Evolutionary conservation across 805 yeast genomes (phyloP).

Genomic region (Priceomyces haplophilus): DNA sequence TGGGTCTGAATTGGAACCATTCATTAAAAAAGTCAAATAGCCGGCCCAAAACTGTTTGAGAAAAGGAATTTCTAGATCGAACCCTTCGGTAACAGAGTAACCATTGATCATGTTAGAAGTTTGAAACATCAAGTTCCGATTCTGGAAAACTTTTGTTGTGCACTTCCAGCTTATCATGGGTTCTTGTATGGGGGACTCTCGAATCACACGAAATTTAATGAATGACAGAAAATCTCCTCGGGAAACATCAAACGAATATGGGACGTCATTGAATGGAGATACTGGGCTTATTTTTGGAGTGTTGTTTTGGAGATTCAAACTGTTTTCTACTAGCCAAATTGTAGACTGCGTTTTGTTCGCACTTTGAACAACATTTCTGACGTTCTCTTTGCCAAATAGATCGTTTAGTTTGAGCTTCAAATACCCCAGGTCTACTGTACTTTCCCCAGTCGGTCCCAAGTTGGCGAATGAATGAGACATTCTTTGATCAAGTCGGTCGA

Average conservation of each 20-base stretch:
- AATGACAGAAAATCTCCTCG: constrained; percentile 24
- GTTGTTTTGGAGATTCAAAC: constrained; percentile 12
- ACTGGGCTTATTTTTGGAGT: constrained; percentile 11
- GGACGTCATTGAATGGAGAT: constrained; percentile 16
- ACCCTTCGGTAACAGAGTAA: constrained; percentile 16
- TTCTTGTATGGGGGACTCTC: not conserved
- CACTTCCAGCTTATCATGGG: constrained; percentile 29
- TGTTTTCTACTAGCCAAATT: constrained; percentile 19
- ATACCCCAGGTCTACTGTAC: constrained; percentile 3
- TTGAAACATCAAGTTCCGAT: constrained; percentile 18
- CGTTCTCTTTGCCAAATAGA: not conserved
- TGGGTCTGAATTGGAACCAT: constrained; percentile 23
- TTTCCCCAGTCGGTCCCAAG: constrained; percentile 2
- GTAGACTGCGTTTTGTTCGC: constrained; percentile 13
- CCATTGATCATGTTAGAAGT: constrained; percentile 33
- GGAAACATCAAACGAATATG: constrained; percentile 14
- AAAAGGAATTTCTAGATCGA: constrained; percentile 34
- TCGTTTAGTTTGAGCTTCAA: constrained; percentile 8
- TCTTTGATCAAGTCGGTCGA: constrained; percentile 3
- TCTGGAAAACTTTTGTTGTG: constrained; percentile 22
- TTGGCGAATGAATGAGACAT: constrained; percentile 9
- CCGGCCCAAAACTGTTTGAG: constrained; percentile 39
- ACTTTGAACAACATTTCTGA: constrained; percentile 2
- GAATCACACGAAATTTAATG: constrained; percentile 18
- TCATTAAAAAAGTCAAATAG: constrained; percentile 30